Percentiles rank a stretch among this genome's conserved stretches.
These are phyloP conservation scores for Cylindrodendrum hubeiense DNA, from an alignment of 2,329 filamentous ascomycete species.

Conservation along the genomic window DNA sequence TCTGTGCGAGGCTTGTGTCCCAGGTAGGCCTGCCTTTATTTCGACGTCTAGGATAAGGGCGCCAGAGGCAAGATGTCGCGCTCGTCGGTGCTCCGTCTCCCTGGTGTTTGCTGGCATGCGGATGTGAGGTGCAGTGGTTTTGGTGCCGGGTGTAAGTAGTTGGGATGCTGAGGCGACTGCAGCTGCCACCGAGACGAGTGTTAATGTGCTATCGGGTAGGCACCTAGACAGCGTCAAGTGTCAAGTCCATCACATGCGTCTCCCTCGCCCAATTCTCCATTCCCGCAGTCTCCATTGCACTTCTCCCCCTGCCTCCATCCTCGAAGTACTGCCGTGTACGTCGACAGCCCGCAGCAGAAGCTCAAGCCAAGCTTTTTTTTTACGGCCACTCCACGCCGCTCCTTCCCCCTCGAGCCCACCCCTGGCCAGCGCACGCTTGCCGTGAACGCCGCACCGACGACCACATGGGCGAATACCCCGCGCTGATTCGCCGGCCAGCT, in stretches of 20 bases:
- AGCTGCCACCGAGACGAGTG: background rate
- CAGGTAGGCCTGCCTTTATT: conserved; percentile 15
- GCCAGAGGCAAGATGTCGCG: background rate
- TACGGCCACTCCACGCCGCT: conserved; percentile 4
- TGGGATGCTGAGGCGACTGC: background rate
- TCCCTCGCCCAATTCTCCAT: background rate
- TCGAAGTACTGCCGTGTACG: too few relatives aligned
- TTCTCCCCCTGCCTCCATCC: conserved; percentile 6
- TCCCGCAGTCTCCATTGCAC: background rate
- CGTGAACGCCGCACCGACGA: conserved; percentile 38
- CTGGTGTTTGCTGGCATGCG: background rate
- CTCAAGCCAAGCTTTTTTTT: conserved; percentile 37
- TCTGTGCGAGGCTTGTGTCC: conserved; percentile 31
- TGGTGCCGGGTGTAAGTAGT: background rate
- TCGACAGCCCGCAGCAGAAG: background rate
- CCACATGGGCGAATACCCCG: conserved; percentile 51
- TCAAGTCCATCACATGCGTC: background rate
- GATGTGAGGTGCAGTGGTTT: background rate
- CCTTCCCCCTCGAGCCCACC: conserved; percentile 25
- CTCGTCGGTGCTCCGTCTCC: conserved; percentile 9
- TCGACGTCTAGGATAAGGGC: conserved; percentile 16
- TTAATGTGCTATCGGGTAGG: background rate
- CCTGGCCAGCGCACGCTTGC: conserved; percentile 32
- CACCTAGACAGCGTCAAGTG: conserved; percentile 1
- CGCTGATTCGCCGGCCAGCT: conserved; percentile 50